Evolutionary conservation across 1,139 yeast species (phyloP).

Genomic region (Pneumocystis canis): DNA sequence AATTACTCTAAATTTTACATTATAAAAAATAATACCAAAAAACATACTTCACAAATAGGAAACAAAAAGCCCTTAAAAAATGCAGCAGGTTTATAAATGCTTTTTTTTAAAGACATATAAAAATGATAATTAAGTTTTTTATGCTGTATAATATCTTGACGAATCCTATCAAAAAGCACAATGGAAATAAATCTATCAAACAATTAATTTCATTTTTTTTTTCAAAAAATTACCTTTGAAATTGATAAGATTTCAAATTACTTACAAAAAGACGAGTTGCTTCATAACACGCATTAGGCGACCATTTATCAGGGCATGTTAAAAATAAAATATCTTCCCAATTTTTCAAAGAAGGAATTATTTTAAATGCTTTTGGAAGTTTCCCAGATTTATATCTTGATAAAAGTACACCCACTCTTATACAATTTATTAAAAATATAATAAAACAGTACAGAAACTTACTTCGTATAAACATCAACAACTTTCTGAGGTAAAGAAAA

Average conservation of each 20-base stretch:
- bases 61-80: constrained; percentile 90
- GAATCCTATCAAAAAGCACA: constrained; percentile 70
- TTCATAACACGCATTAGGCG: constrained; percentile 91
- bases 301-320: constrained; percentile 85
- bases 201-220: neutral
- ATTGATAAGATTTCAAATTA: constrained; percentile 71
- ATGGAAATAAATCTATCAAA: constrained; percentile 46
- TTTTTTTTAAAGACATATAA: constrained; percentile 79
- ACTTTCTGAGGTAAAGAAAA: constrained; percentile 90
- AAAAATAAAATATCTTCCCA: constrained; percentile 94
- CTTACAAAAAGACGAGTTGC: constrained; percentile 91
- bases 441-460: neutral
- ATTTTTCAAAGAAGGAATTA: constrained; percentile 76
- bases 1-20: constrained; percentile 26
- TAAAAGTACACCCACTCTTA: constrained; percentile 59
- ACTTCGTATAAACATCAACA: constrained; percentile 75
- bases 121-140: constrained; percentile 63
- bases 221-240: constrained; percentile 33
- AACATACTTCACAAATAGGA: constrained; percentile 50
- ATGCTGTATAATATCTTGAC: constrained; percentile 65
- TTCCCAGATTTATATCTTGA: constrained; percentile 93
- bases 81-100: constrained; percentile 92
- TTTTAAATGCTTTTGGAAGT: constrained; percentile 86
- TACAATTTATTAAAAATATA: neutral
- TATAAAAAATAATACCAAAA: neutral